These are phyloP conservation scores for Lasiosphaeris hirsuta DNA, from an alignment of 495 filamentous ascomycete genomes.

Conservation along the genomic window DNA sequence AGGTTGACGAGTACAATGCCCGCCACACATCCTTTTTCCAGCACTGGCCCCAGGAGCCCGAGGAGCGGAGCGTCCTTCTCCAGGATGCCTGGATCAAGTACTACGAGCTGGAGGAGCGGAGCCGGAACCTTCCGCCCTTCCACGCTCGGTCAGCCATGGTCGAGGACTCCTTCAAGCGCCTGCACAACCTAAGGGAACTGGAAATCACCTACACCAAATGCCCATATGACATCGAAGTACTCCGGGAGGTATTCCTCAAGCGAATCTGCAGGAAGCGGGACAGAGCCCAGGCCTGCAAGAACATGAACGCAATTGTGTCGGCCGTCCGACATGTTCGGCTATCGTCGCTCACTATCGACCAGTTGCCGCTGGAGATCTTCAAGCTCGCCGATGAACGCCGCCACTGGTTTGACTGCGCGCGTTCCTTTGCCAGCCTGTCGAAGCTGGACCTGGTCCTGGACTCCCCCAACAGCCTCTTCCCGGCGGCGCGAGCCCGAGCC, in stretches of 20 bases:
- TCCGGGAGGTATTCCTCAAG: conserved; percentile 38
- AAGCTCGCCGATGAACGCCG: conserved; percentile 33
- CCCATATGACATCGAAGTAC: conserved; percentile 37
- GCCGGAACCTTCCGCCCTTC: conserved; percentile 35
- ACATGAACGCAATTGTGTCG: conserved; percentile 42
- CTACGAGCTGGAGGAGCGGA: conserved; percentile 36
- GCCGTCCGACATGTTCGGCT: conserved; percentile 39
- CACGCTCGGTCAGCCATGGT: conserved; percentile 37
- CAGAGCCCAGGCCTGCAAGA: conserved; percentile 39
- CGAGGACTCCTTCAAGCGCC: conserved; percentile 39
- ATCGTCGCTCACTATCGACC: conserved; percentile 41
- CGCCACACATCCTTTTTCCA: conserved; percentile 39
- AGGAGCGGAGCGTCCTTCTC: conserved; percentile 35
- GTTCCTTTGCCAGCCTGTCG: conserved; percentile 38
- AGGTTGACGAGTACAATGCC: conserved; percentile 41
- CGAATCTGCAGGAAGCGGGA: conserved; percentile 44
- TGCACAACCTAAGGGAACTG: conserved; percentile 42
- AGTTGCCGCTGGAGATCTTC: conserved; percentile 46
- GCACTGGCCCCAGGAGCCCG: conserved; percentile 40
- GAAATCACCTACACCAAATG: conserved; percentile 44
- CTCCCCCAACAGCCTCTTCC: conserved; percentile 31
- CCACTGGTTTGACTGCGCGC: conserved; percentile 44
- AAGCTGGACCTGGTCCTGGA: conserved; percentile 41
- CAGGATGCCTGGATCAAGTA: conserved; percentile 36
- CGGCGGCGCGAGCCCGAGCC: conserved; percentile 34